Percentiles rank a stretch among this genome's conserved stretches.
These are phyloP conservation scores for Fagopyrum homotropicum DNA, from an alignment of 148 eudicot species.

Conservation along the genomic window DNA sequence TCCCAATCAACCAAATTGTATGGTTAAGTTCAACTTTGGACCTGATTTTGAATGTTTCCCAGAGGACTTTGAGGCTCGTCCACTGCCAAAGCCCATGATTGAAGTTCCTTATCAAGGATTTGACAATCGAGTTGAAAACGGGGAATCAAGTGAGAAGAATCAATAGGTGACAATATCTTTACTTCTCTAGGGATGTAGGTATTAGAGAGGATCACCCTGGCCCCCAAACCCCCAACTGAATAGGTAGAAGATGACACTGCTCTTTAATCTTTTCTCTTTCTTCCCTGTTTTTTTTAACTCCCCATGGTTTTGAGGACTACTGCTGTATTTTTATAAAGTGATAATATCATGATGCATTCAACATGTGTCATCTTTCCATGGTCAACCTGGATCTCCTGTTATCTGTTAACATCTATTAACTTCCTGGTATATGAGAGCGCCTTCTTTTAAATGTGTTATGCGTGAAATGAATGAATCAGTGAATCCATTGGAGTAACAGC, in stretches of 20 bases:
- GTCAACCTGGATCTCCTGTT: background rate
- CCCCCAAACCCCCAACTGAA: background rate
- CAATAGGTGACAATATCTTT: slow-evolving; percentile 20
- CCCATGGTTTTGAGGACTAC: background rate
- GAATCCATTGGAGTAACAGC: background rate
- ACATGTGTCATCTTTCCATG: background rate
- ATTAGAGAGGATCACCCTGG: background rate
- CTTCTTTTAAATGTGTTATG: background rate
- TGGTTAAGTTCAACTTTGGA: slow-evolving; percentile 91
- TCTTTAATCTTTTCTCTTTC: background rate
- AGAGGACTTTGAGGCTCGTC: slow-evolving; percentile 65
- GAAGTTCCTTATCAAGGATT: slow-evolving; percentile 85
- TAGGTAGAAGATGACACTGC: slow-evolving; percentile 2
- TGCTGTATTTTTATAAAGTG: slow-evolving; percentile 6
- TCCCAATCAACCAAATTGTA: slow-evolving; percentile 89
- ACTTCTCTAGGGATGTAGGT: slow-evolving; percentile 6
- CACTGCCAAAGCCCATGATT: slow-evolving; percentile 79
- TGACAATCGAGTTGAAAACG: slow-evolving; percentile 64
- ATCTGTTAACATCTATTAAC: background rate
- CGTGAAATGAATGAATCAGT: slow-evolving; percentile 2
- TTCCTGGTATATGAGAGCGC: background rate
- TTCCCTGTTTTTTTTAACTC: background rate
- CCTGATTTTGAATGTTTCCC: slow-evolving; percentile 87
- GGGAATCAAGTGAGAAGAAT: slow-evolving; percentile 65
- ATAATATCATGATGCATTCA: slow-evolving; percentile 4